Evolutionary conservation across 2,329 filamentous ascomycete genomes (phyloP), one percentile per base, ranked within the genome.

Genomic region (Hypoxylon sp.): DNA sequence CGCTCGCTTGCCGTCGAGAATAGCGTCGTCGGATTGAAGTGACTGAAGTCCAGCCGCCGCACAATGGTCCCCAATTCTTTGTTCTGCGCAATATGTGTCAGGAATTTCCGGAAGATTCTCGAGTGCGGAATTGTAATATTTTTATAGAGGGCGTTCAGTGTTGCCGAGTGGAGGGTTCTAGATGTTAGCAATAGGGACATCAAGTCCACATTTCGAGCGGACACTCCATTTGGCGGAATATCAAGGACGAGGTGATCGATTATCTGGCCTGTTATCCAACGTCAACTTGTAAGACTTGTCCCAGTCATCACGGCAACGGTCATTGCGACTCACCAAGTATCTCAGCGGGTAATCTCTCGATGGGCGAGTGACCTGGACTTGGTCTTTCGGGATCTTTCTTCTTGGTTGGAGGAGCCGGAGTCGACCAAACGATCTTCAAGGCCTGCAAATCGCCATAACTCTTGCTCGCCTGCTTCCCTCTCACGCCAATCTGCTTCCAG

Each of bases 101-200:
- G 85, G 71, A 93, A 93, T 79, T 95, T 95, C 75, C 89, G 89
- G 80, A 94, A 96, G 76, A 93, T 93, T 64, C 89, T 84, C 24
- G 92, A 95, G 81, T 94, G 92, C 4, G 92, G 92, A 70, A 95
- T 91, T 44, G 91, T 93, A 77, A 95, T 91, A 76, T 92, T 88
- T 70, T 87, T 86, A 80, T 95, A 95, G 50, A 96, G 84, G 5
- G 91, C 91, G 70, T 87, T 86, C 32, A 94, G 81, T 2, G 92
- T 94, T 18, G 89, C 89, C 24, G 85, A 85, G 74, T 95, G 90
- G 64, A 95, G 81, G 28, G 87, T 87, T 74, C 86, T 88, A n/a
- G 91, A 95, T n/a, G 91, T 88, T 68, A 93, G 80, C 36, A 95
- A 83, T 67, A 93, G 85, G 16, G 91, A 87, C 81, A 93, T 90